phyloP scores from a whole-genome alignment of 768 basidiomycete genomes.

The Lactarius indigo region DNA sequence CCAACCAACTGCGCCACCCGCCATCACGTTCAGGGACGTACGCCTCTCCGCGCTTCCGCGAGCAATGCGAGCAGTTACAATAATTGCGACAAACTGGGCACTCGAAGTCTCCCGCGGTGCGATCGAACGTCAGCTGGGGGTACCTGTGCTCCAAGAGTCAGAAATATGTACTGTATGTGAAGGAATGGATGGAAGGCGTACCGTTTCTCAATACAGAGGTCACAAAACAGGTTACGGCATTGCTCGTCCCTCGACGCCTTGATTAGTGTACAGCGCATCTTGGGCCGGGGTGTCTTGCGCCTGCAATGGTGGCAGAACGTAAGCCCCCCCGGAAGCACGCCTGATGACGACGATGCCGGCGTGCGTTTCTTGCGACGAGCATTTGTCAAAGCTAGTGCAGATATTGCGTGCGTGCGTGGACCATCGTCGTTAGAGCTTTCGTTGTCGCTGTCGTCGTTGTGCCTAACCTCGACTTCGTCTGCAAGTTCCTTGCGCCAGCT shows the following conservation, averaged over 20 bases:
- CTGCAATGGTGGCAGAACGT: constrained; percentile 24
- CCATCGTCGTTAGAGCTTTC: not conserved
- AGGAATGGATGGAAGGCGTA: too few relatives aligned
- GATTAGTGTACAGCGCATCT: constrained; percentile 17
- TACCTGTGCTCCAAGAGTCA: constrained; percentile 33
- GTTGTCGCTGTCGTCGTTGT: not conserved
- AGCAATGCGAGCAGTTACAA: constrained; percentile 50
- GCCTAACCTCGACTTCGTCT: not conserved
- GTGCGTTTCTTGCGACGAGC: not conserved
- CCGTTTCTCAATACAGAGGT: constrained; percentile 21
- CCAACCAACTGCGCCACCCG: constrained; percentile 19
- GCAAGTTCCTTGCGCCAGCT: constrained; percentile 13
- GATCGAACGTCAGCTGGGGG: constrained; percentile 38
- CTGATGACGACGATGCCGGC: not conserved
- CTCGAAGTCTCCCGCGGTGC: constrained; percentile 29
- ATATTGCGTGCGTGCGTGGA: not conserved
- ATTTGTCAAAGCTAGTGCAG: not conserved
- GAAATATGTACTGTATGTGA: not conserved
- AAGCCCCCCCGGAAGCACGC: too few relatives aligned
- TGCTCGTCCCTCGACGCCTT: not conserved
- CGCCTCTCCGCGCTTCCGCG: constrained; percentile 42
- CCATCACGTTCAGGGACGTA: constrained; percentile 38
- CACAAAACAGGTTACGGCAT: constrained; percentile 20
- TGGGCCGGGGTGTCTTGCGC: constrained; percentile 1
- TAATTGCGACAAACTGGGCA: constrained; percentile 47